Conservation (phyloP, 225 moss, liverwort and hornwort species). For the Sphagnum tenellum region DNA sequence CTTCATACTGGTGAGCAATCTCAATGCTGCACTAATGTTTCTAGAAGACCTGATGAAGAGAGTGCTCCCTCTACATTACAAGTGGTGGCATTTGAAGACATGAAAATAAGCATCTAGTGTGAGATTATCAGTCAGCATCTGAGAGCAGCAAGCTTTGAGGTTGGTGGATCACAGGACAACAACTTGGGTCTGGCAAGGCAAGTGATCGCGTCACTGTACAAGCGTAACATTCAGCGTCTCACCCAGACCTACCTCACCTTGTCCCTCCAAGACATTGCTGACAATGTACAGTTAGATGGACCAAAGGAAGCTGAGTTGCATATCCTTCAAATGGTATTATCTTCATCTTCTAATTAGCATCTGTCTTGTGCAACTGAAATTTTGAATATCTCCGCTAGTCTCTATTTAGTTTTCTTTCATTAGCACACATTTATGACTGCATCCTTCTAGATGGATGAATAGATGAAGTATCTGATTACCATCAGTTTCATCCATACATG, state of each 20-base stretch:
- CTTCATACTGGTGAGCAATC: too few species aligned
- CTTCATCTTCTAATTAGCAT: background rate
- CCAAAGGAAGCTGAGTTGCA: slow-evolving; percentile 93
- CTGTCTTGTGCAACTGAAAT: background rate
- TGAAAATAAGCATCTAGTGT: too few species aligned
- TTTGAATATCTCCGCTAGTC: background rate
- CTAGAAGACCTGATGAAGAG: too few species aligned
- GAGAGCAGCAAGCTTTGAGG: too few species aligned
- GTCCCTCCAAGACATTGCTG: slow-evolving; percentile 95
- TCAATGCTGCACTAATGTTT: too few species aligned
- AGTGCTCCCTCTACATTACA: too few species aligned
- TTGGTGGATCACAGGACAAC: slow-evolving; percentile 61
- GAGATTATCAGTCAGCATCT: too few species aligned
- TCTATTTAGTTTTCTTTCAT: slow-evolving; percentile 3
- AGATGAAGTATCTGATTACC: too few species aligned
- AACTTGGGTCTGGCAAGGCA: slow-evolving; percentile 98
- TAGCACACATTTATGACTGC: too few species aligned
- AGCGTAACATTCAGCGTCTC: slow-evolving; percentile 94
- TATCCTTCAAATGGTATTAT: slow-evolving; percentile 88
- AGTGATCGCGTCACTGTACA: slow-evolving; percentile 90
- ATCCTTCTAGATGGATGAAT: too few species aligned
- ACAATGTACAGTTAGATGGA: slow-evolving; percentile 87
- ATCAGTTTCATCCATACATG: too few species aligned
- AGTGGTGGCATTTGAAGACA: too few species aligned
- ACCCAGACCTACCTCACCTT: slow-evolving; percentile 99